These are phyloP conservation scores for Celoporthe dispersa DNA, from an alignment of 2,329 filamentous ascomycete genomes.

Conservation along the genomic window DNA sequence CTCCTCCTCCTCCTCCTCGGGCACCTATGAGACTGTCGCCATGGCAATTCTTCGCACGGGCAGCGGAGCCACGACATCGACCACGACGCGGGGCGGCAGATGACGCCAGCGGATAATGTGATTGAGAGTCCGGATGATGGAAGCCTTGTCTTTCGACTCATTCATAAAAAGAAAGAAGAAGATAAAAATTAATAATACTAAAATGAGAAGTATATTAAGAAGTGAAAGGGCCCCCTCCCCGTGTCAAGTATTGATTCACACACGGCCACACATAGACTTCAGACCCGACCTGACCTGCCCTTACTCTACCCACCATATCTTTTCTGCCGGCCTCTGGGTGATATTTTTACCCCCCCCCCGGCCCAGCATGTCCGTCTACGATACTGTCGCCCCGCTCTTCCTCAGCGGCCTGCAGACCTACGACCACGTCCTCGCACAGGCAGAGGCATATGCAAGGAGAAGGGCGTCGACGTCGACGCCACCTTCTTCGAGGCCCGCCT, in stretches of 20 bases:
- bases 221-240: background rate
- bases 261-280: background rate
- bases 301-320: too few relatives aligned
- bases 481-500: constrained; percentile 38
- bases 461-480: constrained; percentile 35
- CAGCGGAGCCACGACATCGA: background rate
- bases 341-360: background rate
- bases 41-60: background rate
- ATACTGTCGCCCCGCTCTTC: constrained; percentile 36
- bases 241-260: background rate
- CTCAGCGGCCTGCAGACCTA: constrained; percentile 39
- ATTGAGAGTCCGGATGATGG: constrained; percentile 14
- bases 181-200: too few relatives aligned
- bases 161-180: constrained; percentile 25
- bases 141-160: background rate
- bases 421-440: constrained; percentile 37
- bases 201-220: background rate
- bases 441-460: constrained; percentile 37
- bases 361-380: constrained; percentile 36
- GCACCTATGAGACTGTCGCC: background rate
- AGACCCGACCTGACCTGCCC: too few relatives aligned
- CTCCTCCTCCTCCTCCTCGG: background rate
- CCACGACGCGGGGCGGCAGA: background rate
- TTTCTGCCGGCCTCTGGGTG: background rate
- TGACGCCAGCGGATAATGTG: constrained; percentile 12